Evolutionary conservation across 1,284 basidiomycete species (phyloP).

Genomic region (Sphagnurus paluster): DNA sequence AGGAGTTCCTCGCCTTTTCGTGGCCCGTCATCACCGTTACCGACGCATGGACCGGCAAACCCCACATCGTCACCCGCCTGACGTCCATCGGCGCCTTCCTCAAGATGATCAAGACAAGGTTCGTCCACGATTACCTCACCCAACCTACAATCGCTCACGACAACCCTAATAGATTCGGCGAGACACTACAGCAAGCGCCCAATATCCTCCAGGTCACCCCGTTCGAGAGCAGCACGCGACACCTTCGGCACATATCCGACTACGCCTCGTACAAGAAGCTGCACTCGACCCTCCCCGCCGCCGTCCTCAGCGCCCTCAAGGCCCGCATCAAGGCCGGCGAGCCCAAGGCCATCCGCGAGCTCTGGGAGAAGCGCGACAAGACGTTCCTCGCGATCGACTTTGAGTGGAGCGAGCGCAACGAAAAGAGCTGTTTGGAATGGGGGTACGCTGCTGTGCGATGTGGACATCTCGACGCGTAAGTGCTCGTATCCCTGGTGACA

Average conservation of each 20-base stretch:
- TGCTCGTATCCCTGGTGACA: no score
- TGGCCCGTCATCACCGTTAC: constrained; percentile 86
- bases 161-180: constrained; percentile 56
- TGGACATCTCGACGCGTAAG: constrained; percentile 70
- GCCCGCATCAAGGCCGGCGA: constrained; percentile 70
- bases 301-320: constrained; percentile 68
- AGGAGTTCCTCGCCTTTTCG: constrained; percentile 80
- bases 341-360: constrained; percentile 59
- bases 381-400: constrained; percentile 78
- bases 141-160: not conserved
- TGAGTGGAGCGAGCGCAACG: constrained; percentile 78
- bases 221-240: constrained; percentile 68
- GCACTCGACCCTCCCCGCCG: constrained; percentile 70
- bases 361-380: constrained; percentile 73
- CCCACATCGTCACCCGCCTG: constrained; percentile 77
- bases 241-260: constrained; percentile 71
- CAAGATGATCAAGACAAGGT: constrained; percentile 81
- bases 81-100: constrained; percentile 71
- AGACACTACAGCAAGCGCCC: constrained; percentile 66
- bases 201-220: constrained; percentile 66
- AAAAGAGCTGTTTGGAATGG: constrained; percentile 70
- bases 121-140: not conserved
- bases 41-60: constrained; percentile 67
- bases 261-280: constrained; percentile 73
- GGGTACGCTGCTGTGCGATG: constrained; percentile 80